These are phyloP conservation scores for Gracilaria domingensis DNA, from an alignment of 23 red algal genomes.

Conservation along the genomic window DNA sequence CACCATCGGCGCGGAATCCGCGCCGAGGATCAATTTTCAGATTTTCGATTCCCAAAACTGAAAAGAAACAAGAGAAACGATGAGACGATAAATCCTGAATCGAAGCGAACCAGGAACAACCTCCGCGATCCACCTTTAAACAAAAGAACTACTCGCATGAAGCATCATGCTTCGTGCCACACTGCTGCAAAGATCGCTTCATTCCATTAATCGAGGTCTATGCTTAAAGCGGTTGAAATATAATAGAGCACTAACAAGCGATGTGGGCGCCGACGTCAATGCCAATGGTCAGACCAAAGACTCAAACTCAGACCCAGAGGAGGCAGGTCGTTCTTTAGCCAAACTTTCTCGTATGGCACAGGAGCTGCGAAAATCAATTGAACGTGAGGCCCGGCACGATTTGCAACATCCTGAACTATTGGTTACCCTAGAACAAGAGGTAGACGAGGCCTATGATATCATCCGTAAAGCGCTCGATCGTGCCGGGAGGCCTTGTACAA, in stretches of 20 bases:
- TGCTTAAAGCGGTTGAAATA: background rate
- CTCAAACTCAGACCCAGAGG: conserved; percentile 13
- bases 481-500: conserved; percentile 45
- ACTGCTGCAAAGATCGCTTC: background rate
- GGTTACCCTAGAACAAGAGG: conserved; percentile 46
- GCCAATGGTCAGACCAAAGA: background rate
- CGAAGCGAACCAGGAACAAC: background rate
- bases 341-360: conserved; percentile 53
- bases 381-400: conserved; percentile 4
- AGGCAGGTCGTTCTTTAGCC: conserved; percentile 58
- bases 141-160: too few relatives aligned
- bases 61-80: background rate
- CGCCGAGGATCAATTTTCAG: conserved; percentile 17
- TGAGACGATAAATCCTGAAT: background rate
- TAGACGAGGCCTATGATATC: conserved; percentile 39
- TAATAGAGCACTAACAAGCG: background rate
- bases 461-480: conserved; percentile 38
- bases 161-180: background rate
- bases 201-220: background rate
- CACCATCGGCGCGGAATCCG: too few relatives aligned
- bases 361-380: conserved; percentile 40
- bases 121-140: background rate
- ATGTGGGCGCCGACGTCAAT: background rate
- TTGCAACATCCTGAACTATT: conserved; percentile 52
- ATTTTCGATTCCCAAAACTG: background rate